Percentiles rank a stretch among this genome's conserved stretches.
phyloP scores from a whole-genome alignment of 257 asterid genomes.

The Echites panduratus region DNA sequence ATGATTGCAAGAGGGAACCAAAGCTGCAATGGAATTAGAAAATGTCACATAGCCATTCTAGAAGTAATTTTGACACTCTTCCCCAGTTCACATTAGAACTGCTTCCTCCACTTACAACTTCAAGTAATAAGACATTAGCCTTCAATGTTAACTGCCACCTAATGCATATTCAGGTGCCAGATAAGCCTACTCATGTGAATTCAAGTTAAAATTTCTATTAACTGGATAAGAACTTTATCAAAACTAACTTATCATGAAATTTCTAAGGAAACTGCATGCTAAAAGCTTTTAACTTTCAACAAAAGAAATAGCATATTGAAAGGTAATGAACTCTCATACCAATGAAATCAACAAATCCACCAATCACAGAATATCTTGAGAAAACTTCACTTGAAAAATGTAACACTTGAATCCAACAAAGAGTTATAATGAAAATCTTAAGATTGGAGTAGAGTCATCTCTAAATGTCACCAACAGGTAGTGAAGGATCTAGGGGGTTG shows the following conservation, averaged over 20 bases:
- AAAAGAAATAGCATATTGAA: neutral
- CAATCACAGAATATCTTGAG: neutral
- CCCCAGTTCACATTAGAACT: conserved; percentile 50
- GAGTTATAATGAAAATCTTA: neutral
- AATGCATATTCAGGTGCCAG: conserved; percentile 94
- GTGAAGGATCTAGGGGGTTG: no score
- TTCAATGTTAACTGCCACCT: conserved; percentile 82
- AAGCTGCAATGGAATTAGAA: conserved; percentile 17
- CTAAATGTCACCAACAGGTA: neutral
- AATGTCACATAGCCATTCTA: conserved; percentile 68
- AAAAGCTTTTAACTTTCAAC: neutral
- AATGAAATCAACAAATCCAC: neutral
- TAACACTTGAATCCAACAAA: neutral
- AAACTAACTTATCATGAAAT: conserved; percentile 4
- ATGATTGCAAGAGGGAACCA: neutral
- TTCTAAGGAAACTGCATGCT: neutral
- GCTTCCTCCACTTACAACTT: conserved; percentile 70
- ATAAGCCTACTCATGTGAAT: conserved; percentile 50
- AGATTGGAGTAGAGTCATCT: neutral
- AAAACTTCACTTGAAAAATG: neutral
- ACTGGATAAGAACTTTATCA: neutral
- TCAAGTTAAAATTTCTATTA: neutral
- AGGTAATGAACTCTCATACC: neutral
- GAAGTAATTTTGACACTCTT: conserved; percentile 51
- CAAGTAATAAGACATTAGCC: conserved; percentile 81